Evolutionary conservation across 371 early-diverging fungal genomes (phyloP).

Genomic region (Mortierella sp.): DNA sequence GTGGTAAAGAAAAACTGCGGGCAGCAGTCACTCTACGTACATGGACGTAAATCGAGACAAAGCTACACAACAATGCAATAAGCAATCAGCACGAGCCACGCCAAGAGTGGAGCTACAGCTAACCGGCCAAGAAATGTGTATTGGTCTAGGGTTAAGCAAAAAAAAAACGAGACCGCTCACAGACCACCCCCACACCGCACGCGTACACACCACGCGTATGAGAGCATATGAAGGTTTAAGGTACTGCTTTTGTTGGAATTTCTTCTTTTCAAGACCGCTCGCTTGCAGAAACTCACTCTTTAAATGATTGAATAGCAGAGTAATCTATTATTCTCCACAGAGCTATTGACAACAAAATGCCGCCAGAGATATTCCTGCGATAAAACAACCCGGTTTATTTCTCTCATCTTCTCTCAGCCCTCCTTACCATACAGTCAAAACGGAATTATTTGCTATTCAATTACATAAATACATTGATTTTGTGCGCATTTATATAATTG

Average conservation of each 20-base stretch:
- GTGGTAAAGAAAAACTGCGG: conserved; percentile 11
- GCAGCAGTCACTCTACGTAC: conserved; percentile 13
- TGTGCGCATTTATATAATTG: no score
- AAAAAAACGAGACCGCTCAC: background rate
- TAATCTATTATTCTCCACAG: no score
- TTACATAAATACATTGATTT: no score
- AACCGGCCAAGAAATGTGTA: background rate
- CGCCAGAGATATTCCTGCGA: no score
- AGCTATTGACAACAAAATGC: background rate
- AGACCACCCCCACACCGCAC: conserved; percentile 3
- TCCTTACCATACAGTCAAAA: no score
- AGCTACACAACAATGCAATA: background rate
- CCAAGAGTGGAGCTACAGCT: no score
- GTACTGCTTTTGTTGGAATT: conserved; percentile 18
- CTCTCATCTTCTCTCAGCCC: no score
- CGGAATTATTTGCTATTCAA: no score
- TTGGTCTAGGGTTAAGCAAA: no score
- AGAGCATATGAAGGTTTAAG: background rate
- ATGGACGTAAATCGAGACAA: background rate
- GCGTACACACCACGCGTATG: background rate
- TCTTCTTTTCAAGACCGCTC: conserved; percentile 13
- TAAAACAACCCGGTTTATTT: no score
- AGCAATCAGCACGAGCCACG: no score
- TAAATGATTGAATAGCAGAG: background rate
- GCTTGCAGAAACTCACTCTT: background rate